Evolutionary conservation across 495 filamentous ascomycete species (phyloP).

Genomic region (Aspergillus conjunctus): DNA sequence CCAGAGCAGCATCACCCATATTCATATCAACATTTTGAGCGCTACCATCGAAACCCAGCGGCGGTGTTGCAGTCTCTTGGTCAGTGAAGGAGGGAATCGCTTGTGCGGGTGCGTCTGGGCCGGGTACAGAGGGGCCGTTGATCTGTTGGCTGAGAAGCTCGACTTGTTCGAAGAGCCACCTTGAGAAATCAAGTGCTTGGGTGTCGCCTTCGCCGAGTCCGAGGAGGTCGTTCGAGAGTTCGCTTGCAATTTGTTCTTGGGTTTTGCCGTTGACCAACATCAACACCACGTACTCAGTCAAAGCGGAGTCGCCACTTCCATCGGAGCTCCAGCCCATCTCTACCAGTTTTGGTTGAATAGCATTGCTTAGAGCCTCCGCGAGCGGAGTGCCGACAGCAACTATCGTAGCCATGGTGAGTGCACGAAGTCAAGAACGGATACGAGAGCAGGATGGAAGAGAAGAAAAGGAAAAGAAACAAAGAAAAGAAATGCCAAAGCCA

Average conservation of each 20-base stretch:
- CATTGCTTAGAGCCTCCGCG: slow-evolving; percentile 74
- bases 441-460: not conserved
- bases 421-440: not conserved
- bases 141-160: slow-evolving; percentile 65
- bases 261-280: slow-evolving; percentile 96
- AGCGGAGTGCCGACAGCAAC: slow-evolving; percentile 74
- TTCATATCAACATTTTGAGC: slow-evolving; percentile 71
- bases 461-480: slow-evolving; percentile 1
- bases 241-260: slow-evolving; percentile 82
- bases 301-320: slow-evolving; percentile 74
- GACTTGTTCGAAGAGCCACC: slow-evolving; percentile 89
- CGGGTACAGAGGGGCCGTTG: slow-evolving; percentile 45
- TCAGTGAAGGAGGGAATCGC: slow-evolving; percentile 40
- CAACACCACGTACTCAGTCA: slow-evolving; percentile 93
- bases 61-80: slow-evolving; percentile 22
- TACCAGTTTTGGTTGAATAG: slow-evolving; percentile 89
- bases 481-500: not conserved
- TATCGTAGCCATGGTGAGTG: slow-evolving; percentile 65
- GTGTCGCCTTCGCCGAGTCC: slow-evolving; percentile 80
- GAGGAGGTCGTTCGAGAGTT: slow-evolving; percentile 87
- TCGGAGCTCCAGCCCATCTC: slow-evolving; percentile 90
- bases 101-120: slow-evolving; percentile 31
- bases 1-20: slow-evolving; percentile 64
- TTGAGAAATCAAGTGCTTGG: slow-evolving; percentile 78
- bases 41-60: slow-evolving; percentile 24